These are phyloP conservation scores for Cyberlindnera samutprakarnensis DNA, from an alignment of 805 yeast species.

Conservation along the genomic window DNA sequence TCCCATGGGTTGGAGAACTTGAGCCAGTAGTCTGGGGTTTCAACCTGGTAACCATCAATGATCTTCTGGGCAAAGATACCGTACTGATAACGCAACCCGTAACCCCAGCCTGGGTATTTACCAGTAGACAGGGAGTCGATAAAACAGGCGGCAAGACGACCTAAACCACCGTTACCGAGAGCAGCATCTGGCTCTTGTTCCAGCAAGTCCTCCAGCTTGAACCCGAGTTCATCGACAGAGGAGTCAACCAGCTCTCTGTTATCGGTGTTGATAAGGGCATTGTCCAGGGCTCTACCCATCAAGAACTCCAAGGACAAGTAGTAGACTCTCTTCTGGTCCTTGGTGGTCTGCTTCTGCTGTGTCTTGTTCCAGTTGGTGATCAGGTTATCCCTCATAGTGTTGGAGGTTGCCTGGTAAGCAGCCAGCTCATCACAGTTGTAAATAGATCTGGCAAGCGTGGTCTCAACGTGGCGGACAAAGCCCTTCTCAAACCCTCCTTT, in stretches of 20 bases:
- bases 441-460: conserved; percentile 83
- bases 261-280: conserved; percentile 78
- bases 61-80: conserved; percentile 90
- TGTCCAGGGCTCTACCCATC: conserved; percentile 94
- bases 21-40: conserved; percentile 92
- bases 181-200: conserved; percentile 92
- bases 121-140: conserved; percentile 82
- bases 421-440: conserved; percentile 90
- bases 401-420: conserved; percentile 85
- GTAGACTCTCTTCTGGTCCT: conserved; percentile 80
- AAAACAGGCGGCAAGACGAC: conserved; percentile 91
- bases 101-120: conserved; percentile 94
- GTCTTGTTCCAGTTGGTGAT: conserved; percentile 89
- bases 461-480: conserved; percentile 83
- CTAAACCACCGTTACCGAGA: conserved; percentile 91
- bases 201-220: conserved; percentile 78
- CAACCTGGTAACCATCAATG: conserved; percentile 89
- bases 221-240: conserved; percentile 69
- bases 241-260: conserved; percentile 50
- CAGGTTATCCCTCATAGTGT: conserved; percentile 69
- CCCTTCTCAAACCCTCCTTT: conserved; percentile 54
- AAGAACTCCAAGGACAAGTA: conserved; percentile 82
- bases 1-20: conserved; percentile 92
- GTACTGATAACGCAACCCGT: conserved; percentile 87
- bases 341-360: conserved; percentile 79